These are phyloP conservation scores for Aspergillus steynii DNA, from an alignment of 495 filamentous ascomycete genomes.

Conservation along the genomic window DNA sequence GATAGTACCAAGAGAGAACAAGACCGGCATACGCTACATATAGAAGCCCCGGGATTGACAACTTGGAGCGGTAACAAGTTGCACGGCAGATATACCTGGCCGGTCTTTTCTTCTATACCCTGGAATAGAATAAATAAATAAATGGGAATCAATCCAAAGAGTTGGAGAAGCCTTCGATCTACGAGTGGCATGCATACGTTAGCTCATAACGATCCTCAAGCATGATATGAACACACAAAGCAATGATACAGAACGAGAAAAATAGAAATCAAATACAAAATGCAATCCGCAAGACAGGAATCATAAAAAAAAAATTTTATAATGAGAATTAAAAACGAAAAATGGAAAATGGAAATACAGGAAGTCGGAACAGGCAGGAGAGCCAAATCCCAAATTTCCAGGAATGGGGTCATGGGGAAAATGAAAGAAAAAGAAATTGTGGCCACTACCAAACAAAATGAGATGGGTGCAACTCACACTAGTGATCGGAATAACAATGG, in stretches of 20 bases:
- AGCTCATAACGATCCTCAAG: slow-evolving; percentile 7
- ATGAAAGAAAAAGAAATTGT: not conserved
- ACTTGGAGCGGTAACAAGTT: not conserved
- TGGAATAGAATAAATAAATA: slow-evolving; percentile 1
- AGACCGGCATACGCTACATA: slow-evolving; percentile 7
- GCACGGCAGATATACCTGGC: not conserved
- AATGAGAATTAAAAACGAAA: no score
- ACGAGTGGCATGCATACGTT: slow-evolving; percentile 19
- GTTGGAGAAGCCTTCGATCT: slow-evolving; percentile 6
- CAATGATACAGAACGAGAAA: slow-evolving; percentile 10
- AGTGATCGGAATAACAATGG: slow-evolving; percentile 4
- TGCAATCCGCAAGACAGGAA: not conserved
- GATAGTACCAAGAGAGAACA: not conserved
- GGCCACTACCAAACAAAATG: not conserved
- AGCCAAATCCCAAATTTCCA: not conserved
- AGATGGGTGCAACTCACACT: slow-evolving; percentile 14
- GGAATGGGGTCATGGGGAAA: not conserved
- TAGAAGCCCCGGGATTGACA: not conserved
- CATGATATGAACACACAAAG: slow-evolving; percentile 13
- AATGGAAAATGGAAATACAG: slow-evolving; percentile 15
- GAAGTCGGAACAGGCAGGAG: slow-evolving; percentile 7
- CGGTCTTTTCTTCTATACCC: slow-evolving; percentile 2
- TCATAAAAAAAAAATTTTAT: not conserved
- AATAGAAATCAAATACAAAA: not conserved
- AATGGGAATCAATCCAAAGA: slow-evolving; percentile 17